Evolutionary conservation across 2,329 filamentous ascomycete species (phyloP).

Genomic region (Trichocomaceae sp.): DNA sequence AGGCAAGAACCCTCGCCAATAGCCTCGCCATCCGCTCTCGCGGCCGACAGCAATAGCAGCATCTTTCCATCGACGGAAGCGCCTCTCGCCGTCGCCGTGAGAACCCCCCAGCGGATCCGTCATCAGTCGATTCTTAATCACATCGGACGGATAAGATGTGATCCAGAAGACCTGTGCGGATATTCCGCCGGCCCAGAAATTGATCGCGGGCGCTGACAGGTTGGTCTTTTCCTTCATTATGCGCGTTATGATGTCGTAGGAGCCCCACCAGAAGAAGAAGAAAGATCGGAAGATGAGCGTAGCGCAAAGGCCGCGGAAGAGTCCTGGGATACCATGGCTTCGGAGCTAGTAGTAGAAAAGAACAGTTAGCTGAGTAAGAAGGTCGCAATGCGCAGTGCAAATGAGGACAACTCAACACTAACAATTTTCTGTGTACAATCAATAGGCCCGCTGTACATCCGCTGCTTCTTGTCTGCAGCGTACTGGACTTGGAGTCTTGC

Average conservation of each 20-base stretch:
- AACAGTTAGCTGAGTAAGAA: background rate
- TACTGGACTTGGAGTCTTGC: constrained; percentile 93
- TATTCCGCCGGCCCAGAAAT: constrained; percentile 95
- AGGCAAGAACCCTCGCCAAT: constrained; percentile 88
- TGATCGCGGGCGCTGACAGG: constrained; percentile 71
- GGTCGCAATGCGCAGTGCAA: background rate
- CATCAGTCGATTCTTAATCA: constrained; percentile 96
- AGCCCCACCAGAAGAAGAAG: constrained; percentile 99
- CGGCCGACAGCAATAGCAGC: constrained; percentile 70
- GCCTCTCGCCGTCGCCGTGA: constrained; percentile 59
- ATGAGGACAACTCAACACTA: constrained; percentile 11
- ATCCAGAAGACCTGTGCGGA: constrained; percentile 94
- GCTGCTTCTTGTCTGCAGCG: constrained; percentile 65
- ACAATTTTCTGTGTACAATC: constrained; percentile 67
- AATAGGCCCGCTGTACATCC: constrained; percentile 78
- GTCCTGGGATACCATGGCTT: constrained; percentile 65
- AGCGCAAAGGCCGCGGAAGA: constrained; percentile 79
- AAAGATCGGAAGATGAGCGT: constrained; percentile 85
- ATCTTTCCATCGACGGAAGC: constrained; percentile 69
- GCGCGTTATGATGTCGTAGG: constrained; percentile 77
- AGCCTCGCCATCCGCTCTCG: constrained; percentile 71
- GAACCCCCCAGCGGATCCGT: constrained; percentile 76
- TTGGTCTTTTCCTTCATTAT: constrained; percentile 59
- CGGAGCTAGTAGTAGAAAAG: constrained; percentile 28
- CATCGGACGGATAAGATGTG: constrained; percentile 82